Evolutionary conservation across 1,284 basidiomycete genomes (phyloP).

Genomic region (Tilletia horrida): DNA sequence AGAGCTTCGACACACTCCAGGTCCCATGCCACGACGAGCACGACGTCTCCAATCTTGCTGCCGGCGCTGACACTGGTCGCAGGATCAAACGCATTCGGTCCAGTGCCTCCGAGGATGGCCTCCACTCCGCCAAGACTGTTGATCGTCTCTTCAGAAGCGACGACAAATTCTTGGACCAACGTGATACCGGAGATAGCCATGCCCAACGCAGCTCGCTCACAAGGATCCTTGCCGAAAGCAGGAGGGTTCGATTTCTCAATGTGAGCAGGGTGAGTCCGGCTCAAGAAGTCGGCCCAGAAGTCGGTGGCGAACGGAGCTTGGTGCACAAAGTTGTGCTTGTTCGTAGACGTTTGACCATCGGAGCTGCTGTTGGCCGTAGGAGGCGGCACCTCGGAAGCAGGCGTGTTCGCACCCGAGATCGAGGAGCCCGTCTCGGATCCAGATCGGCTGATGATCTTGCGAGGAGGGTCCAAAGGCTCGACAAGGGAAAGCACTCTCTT

Average conservation of each 20-base stretch:
- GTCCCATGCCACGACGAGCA: slow-evolving; percentile 56
- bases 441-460: slow-evolving; percentile 29
- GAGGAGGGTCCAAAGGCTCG: slow-evolving; percentile 48
- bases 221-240: slow-evolving; percentile 52
- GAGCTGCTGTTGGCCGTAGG: not conserved
- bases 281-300: slow-evolving; percentile 55
- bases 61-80: slow-evolving; percentile 41
- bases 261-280: slow-evolving; percentile 52
- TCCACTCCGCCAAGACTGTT: slow-evolving; percentile 55
- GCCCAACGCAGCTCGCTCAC: slow-evolving; percentile 51
- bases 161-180: slow-evolving; percentile 56
- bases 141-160: slow-evolving; percentile 46
- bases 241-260: slow-evolving; percentile 34
- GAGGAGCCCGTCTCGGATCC: slow-evolving; percentile 12
- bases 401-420: not conserved
- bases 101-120: slow-evolving; percentile 43
- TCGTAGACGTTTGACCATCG: not conserved
- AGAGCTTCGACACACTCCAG: slow-evolving; percentile 52
- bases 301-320: slow-evolving; percentile 54
- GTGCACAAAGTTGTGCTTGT: slow-evolving; percentile 47
- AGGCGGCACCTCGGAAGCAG: not conserved
- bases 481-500: slow-evolving; percentile 52
- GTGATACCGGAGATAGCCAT: slow-evolving; percentile 53
- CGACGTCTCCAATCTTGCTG: slow-evolving; percentile 53
- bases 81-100: not conserved